Base-by-base conservation (phyloP, 2,329 filamentous ascomycete genomes). In the Nothopassalora personata region DNA sequence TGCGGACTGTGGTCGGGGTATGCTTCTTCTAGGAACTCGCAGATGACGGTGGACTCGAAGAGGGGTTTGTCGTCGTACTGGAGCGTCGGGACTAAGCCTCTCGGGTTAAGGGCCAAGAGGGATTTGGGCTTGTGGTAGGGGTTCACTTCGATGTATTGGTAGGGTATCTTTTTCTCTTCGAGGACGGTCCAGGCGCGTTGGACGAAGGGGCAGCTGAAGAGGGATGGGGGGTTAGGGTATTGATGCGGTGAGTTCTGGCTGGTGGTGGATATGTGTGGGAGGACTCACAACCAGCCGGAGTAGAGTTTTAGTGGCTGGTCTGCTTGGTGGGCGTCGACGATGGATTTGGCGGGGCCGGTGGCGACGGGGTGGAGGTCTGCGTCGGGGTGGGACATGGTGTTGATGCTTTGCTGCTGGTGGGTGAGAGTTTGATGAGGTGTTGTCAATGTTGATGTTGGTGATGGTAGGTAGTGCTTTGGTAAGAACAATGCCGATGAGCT, bases 11-110 rank as follows among this genome's bases (percentile, higher is more conserved):
- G 80, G 4, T 77, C 77, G 0, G 80, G 76, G 61, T 84, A 91
- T 0, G 83, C 84, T 62, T 92, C 88, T 63, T 93, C 86, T 0
- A 93, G 78, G 64, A 89, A 93, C 71, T 91, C 88, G 73, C 85
- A 86, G 39, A 93, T 80, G 50, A 92, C 82, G 7, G 79, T 83
- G 67, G 85, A 89, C 72, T 93, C 88, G 66, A 88, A 91, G 6
- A 92, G 77, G 0, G 87, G 83, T 69, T 84, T 86, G 63, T 70
- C 70, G 43, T 75, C 65, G 67, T 78, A 76, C 57, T 78, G 80
- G 1, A 92, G 78, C 0, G 88, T 91, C 0, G 89, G 90, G 1
- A 92, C 86, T 1, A 92, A 79, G 0, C 89, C 89, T 11, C 88
- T 83, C 0, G 89, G 89, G 69, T 93, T 93, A 62, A 92, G 77